Base-by-base conservation (phyloP, 2,329 filamentous ascomycete species). In the Claviceps maximensis region DNA sequence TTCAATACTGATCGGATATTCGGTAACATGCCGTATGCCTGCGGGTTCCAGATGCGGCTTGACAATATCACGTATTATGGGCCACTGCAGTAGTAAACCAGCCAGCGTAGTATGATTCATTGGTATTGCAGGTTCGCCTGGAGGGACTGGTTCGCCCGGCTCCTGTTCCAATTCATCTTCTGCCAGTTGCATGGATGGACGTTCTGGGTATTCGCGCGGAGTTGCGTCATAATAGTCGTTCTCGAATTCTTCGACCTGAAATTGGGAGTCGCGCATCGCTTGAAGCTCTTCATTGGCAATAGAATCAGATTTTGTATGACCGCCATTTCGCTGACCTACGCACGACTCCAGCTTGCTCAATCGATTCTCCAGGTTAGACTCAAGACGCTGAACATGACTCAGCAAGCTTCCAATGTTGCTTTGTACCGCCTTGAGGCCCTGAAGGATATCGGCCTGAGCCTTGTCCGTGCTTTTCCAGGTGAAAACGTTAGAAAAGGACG, bases 91-190 rank as follows among this genome's bases (percentile, higher is more conserved):
- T 19, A 97, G 73, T 57, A 89, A 80, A 50, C 93, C 87, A 1
- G 89, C 89, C n/a, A 89, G 81, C 0, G 90, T 96, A 0, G 88
- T 94, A 63, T 97, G 91, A 59, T 95, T 87, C 29, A 83, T 79
- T 1, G 89, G 87, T 53, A 95, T 87, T 1, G 85, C 80, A 15
- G 86, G 78, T 58, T 82, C 77, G 47, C 80, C 82, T 1, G 77
- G 76, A 13, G 69, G 71, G 7, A 79, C 75, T 12, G 74, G 69
- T 8, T 74, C 74, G 8, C 75, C 74, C 21, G 77, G 75, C 46
- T 77, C 73, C 1, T 69, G 69, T 53, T 80, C 76, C 50, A 72
- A 66, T 51, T 76, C 72, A 33, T 79, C 74, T 41, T 75, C 76
- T 3, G 59, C 61, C 60, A 64, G 59, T 4, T 59, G 63, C 31